Conservation (phyloP, 2,329 filamentous ascomycete genomes). For the Endocalyx cinctus region DNA sequence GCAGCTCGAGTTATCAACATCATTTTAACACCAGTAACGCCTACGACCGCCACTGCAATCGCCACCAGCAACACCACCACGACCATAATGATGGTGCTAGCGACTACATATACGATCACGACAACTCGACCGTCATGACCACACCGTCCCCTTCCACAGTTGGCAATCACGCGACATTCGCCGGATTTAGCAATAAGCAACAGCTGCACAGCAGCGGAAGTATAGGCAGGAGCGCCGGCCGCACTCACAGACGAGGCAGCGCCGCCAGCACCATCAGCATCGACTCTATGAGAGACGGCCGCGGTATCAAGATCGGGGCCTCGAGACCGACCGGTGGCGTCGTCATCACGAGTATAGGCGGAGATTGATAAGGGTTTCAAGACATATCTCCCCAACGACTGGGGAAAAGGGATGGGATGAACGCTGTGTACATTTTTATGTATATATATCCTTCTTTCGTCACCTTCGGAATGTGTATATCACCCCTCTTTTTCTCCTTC, state of each 20-base stretch:
- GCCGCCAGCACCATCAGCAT: constrained; percentile 34
- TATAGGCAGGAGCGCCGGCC: too few relatives aligned
- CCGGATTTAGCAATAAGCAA: too few relatives aligned
- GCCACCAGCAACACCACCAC: too few relatives aligned
- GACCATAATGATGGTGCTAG: constrained; percentile 15
- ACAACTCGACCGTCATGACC: constrained; percentile 1
- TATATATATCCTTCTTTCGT: too few relatives aligned
- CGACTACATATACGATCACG: too few relatives aligned
- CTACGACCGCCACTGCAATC: too few relatives aligned
- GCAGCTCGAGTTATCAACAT: background rate
- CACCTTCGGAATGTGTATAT: too few relatives aligned
- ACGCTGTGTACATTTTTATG: background rate
- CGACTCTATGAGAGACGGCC: constrained; percentile 31
- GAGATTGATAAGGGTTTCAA: too few relatives aligned
- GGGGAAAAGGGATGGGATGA: too few relatives aligned
- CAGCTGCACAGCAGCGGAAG: too few relatives aligned
- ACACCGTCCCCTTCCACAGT: constrained; percentile 13
- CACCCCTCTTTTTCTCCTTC: too few relatives aligned
- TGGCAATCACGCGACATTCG: constrained; percentile 9
- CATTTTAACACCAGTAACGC: background rate
- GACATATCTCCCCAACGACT: too few relatives aligned
- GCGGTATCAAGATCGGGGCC: constrained; percentile 36
- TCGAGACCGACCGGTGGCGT: constrained; percentile 31
- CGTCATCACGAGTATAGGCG: constrained; percentile 29
- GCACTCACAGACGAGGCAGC: constrained; percentile 21